phyloP scores from a whole-genome alignment of 202 grass and related monocot genomes.

The Brachypodium distachyon region DNA sequence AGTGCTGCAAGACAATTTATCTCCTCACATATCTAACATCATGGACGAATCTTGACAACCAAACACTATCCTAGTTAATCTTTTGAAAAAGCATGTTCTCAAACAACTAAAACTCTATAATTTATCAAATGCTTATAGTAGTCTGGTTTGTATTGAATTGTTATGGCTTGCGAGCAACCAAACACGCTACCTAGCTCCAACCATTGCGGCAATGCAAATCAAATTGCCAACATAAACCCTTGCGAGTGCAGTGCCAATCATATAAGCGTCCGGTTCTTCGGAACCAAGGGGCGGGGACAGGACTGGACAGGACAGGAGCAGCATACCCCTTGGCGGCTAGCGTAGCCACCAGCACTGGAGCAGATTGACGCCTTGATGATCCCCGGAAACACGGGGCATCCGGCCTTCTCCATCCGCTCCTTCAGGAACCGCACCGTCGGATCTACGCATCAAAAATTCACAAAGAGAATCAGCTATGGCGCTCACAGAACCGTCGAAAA shows the following conservation, averaged over 20 bases:
- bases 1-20: not conserved
- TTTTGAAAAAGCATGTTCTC: not conserved
- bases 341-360: constrained; percentile 37
- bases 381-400: constrained; percentile 47
- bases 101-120: not conserved
- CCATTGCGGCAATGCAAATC: not conserved
- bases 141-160: not conserved
- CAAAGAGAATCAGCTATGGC: not conserved
- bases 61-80: not conserved
- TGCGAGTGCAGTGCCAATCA: not conserved
- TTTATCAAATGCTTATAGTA: not conserved
- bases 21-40: not conserved
- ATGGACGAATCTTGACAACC: not conserved
- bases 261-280: not conserved
- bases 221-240: no score
- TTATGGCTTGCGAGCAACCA: not conserved
- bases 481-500: not conserved
- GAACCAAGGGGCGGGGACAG: no score
- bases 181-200: no score
- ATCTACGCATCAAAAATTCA: constrained; percentile 30
- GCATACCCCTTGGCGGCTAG: constrained; percentile 38
- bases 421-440: constrained; percentile 74
- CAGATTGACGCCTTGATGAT: constrained; percentile 45
- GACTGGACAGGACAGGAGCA: no score
- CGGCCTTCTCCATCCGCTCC: constrained; percentile 64